Percentiles rank a stretch among this genome's conserved stretches.
Conservation (phyloP, 1,284 basidiomycete genomes). For the Cryptococcus deneoformans region DNA sequence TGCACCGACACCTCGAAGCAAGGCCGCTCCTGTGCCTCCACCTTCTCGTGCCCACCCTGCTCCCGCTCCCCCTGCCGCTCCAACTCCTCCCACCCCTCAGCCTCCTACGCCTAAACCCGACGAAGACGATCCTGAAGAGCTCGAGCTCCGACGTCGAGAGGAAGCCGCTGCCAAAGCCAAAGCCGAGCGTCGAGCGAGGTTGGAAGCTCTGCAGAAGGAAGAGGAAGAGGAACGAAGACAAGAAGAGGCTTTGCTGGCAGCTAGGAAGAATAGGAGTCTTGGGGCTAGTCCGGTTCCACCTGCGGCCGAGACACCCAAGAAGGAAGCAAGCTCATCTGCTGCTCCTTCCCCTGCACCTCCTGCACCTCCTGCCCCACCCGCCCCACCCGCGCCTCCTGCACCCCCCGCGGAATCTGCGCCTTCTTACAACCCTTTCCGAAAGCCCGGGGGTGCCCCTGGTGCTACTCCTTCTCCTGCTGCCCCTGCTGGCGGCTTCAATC, state of each 20-base stretch:
- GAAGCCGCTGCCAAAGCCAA: conserved; percentile 64
- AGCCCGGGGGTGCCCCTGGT: conserved; percentile 35
- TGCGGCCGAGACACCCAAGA: not conserved
- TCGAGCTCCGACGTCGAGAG: conserved; percentile 60
- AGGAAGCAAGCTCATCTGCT: conserved; percentile 3
- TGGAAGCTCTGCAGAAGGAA: conserved; percentile 67
- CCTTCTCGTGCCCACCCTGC: conserved; percentile 25
- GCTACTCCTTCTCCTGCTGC: conserved; percentile 17
- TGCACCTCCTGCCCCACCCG: conserved; percentile 15
- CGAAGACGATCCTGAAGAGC: conserved; percentile 62
- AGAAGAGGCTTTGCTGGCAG: conserved; percentile 59
- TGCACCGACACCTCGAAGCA: conserved; percentile 14
- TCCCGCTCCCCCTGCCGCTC: conserved; percentile 43
- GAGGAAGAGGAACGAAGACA: conserved; percentile 64
- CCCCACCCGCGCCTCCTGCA: conserved; percentile 23
- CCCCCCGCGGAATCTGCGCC: conserved; percentile 6
- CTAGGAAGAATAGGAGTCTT: conserved; percentile 28
- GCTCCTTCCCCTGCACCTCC: conserved; percentile 3
- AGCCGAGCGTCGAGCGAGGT: conserved; percentile 60
- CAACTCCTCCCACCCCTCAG: conserved; percentile 45
- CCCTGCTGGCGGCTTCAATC: conserved; percentile 44
- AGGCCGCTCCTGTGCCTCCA: conserved; percentile 17
- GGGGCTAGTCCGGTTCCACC: conserved; percentile 7
- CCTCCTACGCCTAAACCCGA: conserved; percentile 48
- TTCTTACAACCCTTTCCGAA: conserved; percentile 51